phyloP scores from a whole-genome alignment of 768 basidiomycete genomes.

The Dictyophora rubrovolvata region DNA sequence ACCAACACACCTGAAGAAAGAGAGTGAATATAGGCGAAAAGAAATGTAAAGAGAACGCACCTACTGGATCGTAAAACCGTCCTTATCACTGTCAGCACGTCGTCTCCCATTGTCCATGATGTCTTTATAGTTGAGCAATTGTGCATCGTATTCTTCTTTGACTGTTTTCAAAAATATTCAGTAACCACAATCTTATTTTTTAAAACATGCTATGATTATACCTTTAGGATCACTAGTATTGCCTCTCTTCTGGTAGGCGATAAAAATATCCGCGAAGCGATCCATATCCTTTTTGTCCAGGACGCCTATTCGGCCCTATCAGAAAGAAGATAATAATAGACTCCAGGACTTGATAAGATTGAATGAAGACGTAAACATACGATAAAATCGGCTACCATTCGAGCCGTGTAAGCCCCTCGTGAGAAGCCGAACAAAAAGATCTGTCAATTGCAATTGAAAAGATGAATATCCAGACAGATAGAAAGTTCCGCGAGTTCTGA shows the following conservation, averaged over 20 bases:
- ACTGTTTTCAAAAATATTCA: neutral
- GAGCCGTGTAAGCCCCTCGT: constrained; percentile 65
- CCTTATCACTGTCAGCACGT: constrained; percentile 35
- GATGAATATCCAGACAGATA: neutral
- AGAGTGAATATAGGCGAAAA: neutral
- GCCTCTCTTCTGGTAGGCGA: constrained; percentile 51
- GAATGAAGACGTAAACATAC: constrained; percentile 26
- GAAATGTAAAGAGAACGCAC: constrained; percentile 9
- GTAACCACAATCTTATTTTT: neutral
- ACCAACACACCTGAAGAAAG: constrained; percentile 43
- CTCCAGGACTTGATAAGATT: neutral
- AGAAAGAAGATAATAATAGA: neutral
- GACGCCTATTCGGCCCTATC: constrained; percentile 60
- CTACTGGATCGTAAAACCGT: constrained; percentile 55
- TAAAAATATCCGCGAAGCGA: constrained; percentile 53
- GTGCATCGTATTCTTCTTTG: constrained; percentile 11
- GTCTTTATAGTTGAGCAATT: constrained; percentile 47
- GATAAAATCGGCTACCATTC: constrained; percentile 65
- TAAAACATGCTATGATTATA: constrained; percentile 14
- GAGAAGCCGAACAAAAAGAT: constrained; percentile 75
- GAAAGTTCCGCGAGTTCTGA: constrained; percentile 17
- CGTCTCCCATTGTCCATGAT: constrained; percentile 40
- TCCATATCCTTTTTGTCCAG: constrained; percentile 66
- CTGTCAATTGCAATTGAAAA: constrained; percentile 23
- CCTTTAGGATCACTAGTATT: constrained; percentile 38